Conservation (phyloP, 2,329 filamentous ascomycete genomes). For the Fusarium transvaalense region DNA sequence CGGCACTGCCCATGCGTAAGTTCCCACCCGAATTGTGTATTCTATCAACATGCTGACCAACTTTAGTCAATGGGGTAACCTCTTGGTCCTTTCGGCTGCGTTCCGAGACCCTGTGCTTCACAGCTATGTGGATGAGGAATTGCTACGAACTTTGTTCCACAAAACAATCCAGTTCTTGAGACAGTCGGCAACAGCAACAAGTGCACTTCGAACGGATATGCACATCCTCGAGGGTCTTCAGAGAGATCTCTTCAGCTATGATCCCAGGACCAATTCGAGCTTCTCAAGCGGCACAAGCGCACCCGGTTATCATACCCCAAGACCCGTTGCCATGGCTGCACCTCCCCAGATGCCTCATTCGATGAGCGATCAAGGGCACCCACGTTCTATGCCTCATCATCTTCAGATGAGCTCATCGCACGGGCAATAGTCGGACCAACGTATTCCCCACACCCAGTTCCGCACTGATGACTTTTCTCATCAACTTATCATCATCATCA, state of each 20-base stretch:
- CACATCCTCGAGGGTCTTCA: constrained; percentile 74
- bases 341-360: constrained; percentile 42
- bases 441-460: not conserved
- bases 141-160: constrained; percentile 71
- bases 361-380: constrained; percentile 42
- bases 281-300: constrained; percentile 58
- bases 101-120: constrained; percentile 75
- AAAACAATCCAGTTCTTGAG: constrained; percentile 83
- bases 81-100: constrained; percentile 88
- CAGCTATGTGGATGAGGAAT: constrained; percentile 66
- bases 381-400: constrained; percentile 46
- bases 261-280: constrained; percentile 54
- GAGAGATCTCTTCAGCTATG: constrained; percentile 57
- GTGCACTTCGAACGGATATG: constrained; percentile 79
- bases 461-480: constrained; percentile 34
- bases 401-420: constrained; percentile 43
- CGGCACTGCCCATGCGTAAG: constrained; percentile 95
- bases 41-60: constrained; percentile 24
- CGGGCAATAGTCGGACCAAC: constrained; percentile 24
- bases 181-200: constrained; percentile 77
- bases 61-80: constrained; percentile 92
- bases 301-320: constrained; percentile 46
- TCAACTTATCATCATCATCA: constrained; percentile 22
- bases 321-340: constrained; percentile 43
- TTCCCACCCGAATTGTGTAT: constrained; percentile 42